A percentile compares a stretch with the other conserved stretches of the same genome.
Evolutionary conservation across 1,284 basidiomycete species (phyloP).

Genomic region (Cystobasidiaceae sp.): DNA sequence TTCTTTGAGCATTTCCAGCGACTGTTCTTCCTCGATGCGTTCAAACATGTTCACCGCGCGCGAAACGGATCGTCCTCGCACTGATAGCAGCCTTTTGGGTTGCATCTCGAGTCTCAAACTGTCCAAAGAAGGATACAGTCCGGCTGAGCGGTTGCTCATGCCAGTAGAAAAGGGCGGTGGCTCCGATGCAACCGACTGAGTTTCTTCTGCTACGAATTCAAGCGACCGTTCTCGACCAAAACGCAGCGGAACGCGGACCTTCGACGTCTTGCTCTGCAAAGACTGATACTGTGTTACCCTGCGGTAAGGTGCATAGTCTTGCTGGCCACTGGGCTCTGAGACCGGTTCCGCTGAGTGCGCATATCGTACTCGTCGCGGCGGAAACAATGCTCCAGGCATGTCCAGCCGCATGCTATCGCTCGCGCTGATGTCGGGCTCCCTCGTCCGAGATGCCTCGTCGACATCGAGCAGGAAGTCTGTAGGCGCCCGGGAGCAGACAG

Average conservation of each 20-base stretch:
- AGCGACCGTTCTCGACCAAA: conserved; percentile 7
- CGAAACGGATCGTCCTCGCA: conserved; percentile 11
- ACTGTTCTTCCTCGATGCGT: conserved; percentile 25
- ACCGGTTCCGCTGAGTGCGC: conserved; percentile 16
- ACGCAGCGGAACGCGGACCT: not conserved
- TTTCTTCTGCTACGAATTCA: conserved; percentile 12
- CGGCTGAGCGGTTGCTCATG: not conserved
- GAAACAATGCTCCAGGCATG: conserved; percentile 6
- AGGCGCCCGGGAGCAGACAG: conserved; percentile 18
- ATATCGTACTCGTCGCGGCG: not conserved
- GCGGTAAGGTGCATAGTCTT: conserved; percentile 3
- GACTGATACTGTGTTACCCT: not conserved
- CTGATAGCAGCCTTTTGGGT: conserved; percentile 13
- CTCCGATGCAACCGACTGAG: conserved; percentile 8
- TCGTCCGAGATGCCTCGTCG: conserved; percentile 1
- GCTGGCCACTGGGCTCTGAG: not conserved
- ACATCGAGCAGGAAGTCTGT: conserved; percentile 23
- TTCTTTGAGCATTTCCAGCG: conserved; percentile 1
- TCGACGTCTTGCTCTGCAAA: not conserved
- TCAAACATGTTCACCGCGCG: conserved; percentile 19
- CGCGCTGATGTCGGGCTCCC: not conserved
- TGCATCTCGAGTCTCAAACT: conserved; percentile 7
- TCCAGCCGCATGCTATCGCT: not conserved
- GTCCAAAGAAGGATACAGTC: conserved; percentile 24
- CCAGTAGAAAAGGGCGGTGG: not conserved